Percentiles rank a stretch among this genome's conserved stretches.
Evolutionary conservation across 225 moss, liverwort and hornwort genomes (phyloP).

Genomic region (Bryum argenteum): DNA sequence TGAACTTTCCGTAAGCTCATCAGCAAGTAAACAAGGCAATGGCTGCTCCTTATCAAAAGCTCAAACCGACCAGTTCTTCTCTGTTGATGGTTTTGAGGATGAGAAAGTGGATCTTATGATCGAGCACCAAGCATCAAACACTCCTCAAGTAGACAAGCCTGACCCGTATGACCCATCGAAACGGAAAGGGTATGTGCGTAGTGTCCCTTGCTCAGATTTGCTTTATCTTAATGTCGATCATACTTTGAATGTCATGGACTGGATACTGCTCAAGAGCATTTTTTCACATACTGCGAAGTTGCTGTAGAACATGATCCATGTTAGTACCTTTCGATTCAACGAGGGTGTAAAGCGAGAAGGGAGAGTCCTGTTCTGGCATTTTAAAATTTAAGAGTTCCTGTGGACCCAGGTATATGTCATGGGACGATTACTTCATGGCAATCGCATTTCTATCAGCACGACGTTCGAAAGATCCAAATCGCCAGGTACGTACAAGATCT

Average conservation of each 20-base stretch:
- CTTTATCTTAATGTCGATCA: too few relatives aligned
- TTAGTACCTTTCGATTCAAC: too few relatives aligned
- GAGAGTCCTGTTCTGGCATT: too few relatives aligned
- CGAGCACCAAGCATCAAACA: conserved; percentile 17
- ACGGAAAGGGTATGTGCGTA: conserved; percentile 60
- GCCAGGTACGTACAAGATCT: conserved; percentile 56
- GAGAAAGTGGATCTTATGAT: conserved; percentile 31
- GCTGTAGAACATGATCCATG: too few relatives aligned
- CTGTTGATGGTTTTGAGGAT: conserved; percentile 36
- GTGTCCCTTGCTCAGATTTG: background rate
- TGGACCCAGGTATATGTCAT: conserved; percentile 84
- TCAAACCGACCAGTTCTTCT: conserved; percentile 23
- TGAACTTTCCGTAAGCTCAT: conserved; percentile 15
- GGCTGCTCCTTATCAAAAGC: conserved; percentile 27
- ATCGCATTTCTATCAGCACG: conserved; percentile 83
- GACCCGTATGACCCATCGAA: conserved; percentile 74
- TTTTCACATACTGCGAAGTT: too few relatives aligned
- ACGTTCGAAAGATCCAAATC: conserved; percentile 88
- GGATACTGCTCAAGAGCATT: background rate
- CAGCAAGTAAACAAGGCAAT: conserved; percentile 31
- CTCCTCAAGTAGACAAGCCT: conserved; percentile 28
- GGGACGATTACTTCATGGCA: conserved; percentile 96
- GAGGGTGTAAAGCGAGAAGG: too few relatives aligned
- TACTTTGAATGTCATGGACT: background rate
- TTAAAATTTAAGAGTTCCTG: too few relatives aligned